Conservation (phyloP, 163 green algal genomes). For the Scenedesmus sp. region DNA sequence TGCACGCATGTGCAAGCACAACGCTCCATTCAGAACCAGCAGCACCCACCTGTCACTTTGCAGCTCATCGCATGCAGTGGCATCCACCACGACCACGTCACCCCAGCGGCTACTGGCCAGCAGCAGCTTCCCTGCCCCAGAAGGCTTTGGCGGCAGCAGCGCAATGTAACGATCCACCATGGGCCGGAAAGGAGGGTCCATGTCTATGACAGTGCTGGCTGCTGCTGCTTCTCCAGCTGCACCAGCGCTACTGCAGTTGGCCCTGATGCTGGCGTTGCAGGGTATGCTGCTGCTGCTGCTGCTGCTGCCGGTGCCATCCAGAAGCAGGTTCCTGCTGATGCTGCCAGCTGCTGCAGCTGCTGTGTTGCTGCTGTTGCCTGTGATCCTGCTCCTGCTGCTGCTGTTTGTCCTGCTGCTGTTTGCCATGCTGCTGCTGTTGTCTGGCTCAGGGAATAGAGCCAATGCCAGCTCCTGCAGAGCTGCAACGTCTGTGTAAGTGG, state of each 20-base stretch:
- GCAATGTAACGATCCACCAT: slow-evolving; percentile 35
- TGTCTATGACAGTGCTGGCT: neutral
- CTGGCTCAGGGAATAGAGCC: neutral
- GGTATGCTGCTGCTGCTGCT: slow-evolving; percentile 28
- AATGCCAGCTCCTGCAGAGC: slow-evolving; percentile 49
- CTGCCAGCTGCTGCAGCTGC: neutral
- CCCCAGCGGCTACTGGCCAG: slow-evolving; percentile 39
- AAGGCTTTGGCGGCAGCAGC: slow-evolving; percentile 37
- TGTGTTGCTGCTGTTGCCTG: neutral
- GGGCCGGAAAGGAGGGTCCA: slow-evolving; percentile 51
- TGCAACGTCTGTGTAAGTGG: slow-evolving; percentile 40
- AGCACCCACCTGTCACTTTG: slow-evolving; percentile 15
- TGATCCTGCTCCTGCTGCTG: neutral
- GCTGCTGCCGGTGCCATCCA: neutral
- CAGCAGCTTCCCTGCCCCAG: slow-evolving; percentile 12
- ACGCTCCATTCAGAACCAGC: neutral
- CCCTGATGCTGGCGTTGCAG: neutral
- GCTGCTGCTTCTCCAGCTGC: neutral
- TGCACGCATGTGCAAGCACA: neutral
- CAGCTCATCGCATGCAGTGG: slow-evolving; percentile 22
- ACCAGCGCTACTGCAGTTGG: neutral
- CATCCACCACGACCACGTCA: slow-evolving; percentile 47
- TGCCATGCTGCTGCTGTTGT: slow-evolving; percentile 2
- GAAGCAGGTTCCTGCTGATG: neutral
- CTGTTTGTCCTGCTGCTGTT: neutral